Conservation (phyloP, 441 rosid species). For the Brassica balearica region DNA sequence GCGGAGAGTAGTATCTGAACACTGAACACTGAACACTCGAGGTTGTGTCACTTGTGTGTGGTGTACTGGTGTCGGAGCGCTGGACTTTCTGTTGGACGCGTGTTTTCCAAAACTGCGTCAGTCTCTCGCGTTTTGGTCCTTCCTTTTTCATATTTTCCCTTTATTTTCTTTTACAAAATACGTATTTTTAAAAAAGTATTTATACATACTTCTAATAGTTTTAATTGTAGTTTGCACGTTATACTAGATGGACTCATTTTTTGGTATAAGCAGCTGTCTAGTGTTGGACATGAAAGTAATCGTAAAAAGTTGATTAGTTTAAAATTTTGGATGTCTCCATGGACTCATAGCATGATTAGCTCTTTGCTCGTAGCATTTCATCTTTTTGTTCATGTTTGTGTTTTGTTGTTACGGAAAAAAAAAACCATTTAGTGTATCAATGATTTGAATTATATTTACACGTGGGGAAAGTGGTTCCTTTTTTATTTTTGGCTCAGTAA, state of each 20-base stretch:
- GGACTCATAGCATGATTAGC: constrained; percentile 2
- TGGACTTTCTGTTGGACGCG: constrained; percentile 31
- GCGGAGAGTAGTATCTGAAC: constrained; percentile 5
- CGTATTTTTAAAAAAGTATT: background rate
- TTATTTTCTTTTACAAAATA: background rate
- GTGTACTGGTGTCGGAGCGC: constrained; percentile 9
- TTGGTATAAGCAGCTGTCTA: background rate
- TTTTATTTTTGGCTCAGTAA: background rate
- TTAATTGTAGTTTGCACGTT: constrained; percentile 6
- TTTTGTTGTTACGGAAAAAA: background rate
- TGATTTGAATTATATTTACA: constrained; percentile 10
- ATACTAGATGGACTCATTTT: background rate
- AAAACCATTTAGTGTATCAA: background rate
- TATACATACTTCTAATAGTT: background rate
- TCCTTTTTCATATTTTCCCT: background rate
- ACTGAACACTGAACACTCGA: constrained; percentile 12
- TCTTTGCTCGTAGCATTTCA: background rate
- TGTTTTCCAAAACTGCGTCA: constrained; percentile 41
- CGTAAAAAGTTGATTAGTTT: background rate
- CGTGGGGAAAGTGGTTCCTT: constrained; percentile 30
- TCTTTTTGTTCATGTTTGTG: background rate
- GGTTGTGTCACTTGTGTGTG: background rate
- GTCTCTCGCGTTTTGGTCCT: constrained; percentile 36
- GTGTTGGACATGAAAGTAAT: background rate
- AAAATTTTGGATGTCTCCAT: background rate